Evolutionary conservation across 2,329 filamentous ascomycete genomes (phyloP).

Genomic region (Talaromyces sp.): DNA sequence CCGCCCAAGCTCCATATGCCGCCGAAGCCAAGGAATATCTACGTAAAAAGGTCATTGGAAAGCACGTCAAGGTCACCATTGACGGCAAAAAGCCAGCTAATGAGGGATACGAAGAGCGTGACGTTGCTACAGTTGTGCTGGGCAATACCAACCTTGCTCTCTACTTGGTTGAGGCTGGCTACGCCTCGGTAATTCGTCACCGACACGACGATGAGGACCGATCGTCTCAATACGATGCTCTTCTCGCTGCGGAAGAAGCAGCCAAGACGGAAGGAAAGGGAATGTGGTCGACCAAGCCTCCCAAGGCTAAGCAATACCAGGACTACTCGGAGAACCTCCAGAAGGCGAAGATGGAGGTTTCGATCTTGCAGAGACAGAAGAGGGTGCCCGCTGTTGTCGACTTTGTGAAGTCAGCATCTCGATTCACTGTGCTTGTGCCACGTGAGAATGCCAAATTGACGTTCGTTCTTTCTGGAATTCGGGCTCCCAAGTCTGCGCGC

Average conservation of each 20-base stretch:
- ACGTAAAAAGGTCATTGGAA: constrained; percentile 90
- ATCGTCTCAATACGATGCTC: constrained; percentile 81
- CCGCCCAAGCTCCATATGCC: constrained; percentile 81
- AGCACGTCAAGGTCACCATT: constrained; percentile 84
- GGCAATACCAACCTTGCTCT: constrained; percentile 86
- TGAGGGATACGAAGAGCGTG: constrained; percentile 89
- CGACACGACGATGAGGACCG: constrained; percentile 92
- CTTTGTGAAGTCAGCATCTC: constrained; percentile 94
- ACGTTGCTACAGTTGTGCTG: constrained; percentile 83
- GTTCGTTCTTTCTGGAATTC: constrained; percentile 89
- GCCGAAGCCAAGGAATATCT: constrained; percentile 96
- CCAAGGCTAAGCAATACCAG: constrained; percentile 76
- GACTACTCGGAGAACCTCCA: constrained; percentile 92
- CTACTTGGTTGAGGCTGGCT: constrained; percentile 84
- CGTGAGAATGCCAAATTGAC: constrained; percentile 93
- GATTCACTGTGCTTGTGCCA: constrained; percentile 88
- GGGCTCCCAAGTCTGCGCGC: constrained; percentile 81
- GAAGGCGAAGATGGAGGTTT: constrained; percentile 92
- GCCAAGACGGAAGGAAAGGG: constrained; percentile 88
- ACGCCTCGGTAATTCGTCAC: constrained; percentile 91
- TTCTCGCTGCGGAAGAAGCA: constrained; percentile 46
- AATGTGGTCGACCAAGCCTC: constrained; percentile 89
- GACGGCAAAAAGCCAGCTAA: constrained; percentile 87
- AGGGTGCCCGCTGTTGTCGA: constrained; percentile 92
- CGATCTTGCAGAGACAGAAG: constrained; percentile 83